Evolutionary conservation across 441 rosid species (phyloP).

Genomic region (Dalechampia spathulata): DNA sequence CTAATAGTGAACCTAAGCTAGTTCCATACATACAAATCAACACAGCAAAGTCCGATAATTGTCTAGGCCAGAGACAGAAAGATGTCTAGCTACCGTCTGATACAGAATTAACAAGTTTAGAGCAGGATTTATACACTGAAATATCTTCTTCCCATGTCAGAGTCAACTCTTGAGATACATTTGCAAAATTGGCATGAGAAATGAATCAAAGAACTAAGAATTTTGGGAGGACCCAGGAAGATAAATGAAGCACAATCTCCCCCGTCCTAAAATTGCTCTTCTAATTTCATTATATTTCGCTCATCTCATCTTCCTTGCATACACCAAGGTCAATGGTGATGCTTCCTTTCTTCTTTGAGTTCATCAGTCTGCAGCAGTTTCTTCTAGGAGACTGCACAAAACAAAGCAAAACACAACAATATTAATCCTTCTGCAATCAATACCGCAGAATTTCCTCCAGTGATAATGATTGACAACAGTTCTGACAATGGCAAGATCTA

Average conservation of each 20-base stretch:
- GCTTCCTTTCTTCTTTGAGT: slow-evolving; percentile 46
- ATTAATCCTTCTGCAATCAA: too few relatives aligned
- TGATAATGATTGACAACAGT: not conserved
- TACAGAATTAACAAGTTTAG: too few relatives aligned
- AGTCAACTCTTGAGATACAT: slow-evolving; percentile 16
- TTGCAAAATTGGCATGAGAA: slow-evolving; percentile 28
- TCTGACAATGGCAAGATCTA: not conserved
- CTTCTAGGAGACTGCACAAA: slow-evolving; percentile 75
- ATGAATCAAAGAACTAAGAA: slow-evolving; percentile 22
- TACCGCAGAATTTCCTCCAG: too few relatives aligned
- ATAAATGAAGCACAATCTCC: too few relatives aligned
- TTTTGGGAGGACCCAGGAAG: too few relatives aligned
- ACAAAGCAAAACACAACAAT: too few relatives aligned
- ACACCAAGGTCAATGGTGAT: slow-evolving; percentile 62
- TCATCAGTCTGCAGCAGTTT: slow-evolving; percentile 76
- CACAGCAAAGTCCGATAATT: too few relatives aligned
- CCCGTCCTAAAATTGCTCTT: not conserved
- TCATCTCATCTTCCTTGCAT: slow-evolving; percentile 68
- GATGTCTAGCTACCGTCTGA: too few relatives aligned
- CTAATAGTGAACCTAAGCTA: too few relatives aligned
- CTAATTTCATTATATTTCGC: slow-evolving; percentile 41
- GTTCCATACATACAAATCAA: too few relatives aligned
- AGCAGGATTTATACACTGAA: too few relatives aligned
- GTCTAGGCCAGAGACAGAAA: too few relatives aligned
- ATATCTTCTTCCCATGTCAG: not conserved